Base-by-base conservation (phyloP, 192 early-diverging fungal species). In the Jimgerdemannia lactiflua region DNA sequence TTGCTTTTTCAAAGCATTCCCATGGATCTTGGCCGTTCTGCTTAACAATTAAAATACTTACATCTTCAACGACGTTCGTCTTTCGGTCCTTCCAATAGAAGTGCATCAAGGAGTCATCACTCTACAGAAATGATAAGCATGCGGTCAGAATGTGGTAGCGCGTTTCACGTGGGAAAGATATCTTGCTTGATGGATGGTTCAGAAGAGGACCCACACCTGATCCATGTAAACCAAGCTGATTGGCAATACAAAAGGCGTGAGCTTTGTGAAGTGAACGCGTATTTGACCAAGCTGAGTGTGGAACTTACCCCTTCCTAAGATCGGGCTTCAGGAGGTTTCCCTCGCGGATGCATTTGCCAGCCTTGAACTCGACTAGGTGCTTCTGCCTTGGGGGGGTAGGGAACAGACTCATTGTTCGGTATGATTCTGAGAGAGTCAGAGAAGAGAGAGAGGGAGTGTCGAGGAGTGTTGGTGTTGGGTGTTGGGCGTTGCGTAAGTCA, bases 31-130 rank as follows among this genome's bases (percentile, higher is more conserved):
- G 29, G 29, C 29, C 29, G 29, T 29, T 29, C 29, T 59, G 8
- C 6, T 59, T 59, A 59, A 59, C 49, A 59, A 59, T 29, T 29
- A 66, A 14, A 14, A 43, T 11, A 39, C 76, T 54, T 80, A 85
- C 85, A 29, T 88, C 92, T 63, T 86, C 85, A 18, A 79, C 78
- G 9, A 64, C 54, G 43, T 84, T 80, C 11, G 85, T 85, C 70
- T 83, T 83, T 65, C 90, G 85, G 43, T 94, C 91, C 71, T 91
- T 92, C 95, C 95, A 96, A 76, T 86, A 92, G 66, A 96, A 92
- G 72, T 92, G 93, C 79, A 94, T 76, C 20, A 95, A 78, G 29
- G 86, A 88, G 67, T 94, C 93, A n/a, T 93, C 91, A 8, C 84
- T 84, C 75, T 79, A 72, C 14, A 10, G 67, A 39, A 20, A 68